phyloP scores from a whole-genome alignment of 768 basidiomycete genomes.

The Mycena metata region DNA sequence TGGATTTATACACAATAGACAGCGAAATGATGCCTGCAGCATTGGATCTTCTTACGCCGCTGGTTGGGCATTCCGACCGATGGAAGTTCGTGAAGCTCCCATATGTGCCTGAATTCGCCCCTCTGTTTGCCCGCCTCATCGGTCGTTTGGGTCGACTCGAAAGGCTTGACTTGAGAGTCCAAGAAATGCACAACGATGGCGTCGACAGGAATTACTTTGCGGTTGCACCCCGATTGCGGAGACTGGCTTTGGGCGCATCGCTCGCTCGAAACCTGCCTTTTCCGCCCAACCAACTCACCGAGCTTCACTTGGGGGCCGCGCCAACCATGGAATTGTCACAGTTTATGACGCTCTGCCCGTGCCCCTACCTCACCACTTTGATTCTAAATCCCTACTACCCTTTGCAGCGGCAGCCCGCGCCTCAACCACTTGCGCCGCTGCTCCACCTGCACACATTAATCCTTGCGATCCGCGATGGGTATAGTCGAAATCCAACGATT shows the following conservation, averaged over 20 bases:
- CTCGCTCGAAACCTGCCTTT: constrained; percentile 21
- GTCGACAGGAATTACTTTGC: constrained; percentile 1
- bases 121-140: constrained; percentile 2
- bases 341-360: constrained; percentile 28
- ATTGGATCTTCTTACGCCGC: not conserved
- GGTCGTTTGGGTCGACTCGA: constrained; percentile 24
- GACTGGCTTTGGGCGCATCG: constrained; percentile 17
- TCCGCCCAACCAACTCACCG: constrained; percentile 20
- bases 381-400: constrained; percentile 24
- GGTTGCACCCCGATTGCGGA: constrained; percentile 16
- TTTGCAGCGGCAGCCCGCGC: not conserved
- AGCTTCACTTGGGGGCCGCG: constrained; percentile 30
- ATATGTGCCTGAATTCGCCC: not conserved
- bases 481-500: constrained; percentile 24
- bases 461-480: constrained; percentile 31
- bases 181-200: not conserved
- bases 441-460: constrained; percentile 24
- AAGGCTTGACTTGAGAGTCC: constrained; percentile 24
- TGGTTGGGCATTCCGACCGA: constrained; percentile 3
- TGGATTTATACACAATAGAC: constrained; percentile 2
- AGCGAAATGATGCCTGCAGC: not conserved
- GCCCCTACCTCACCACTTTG: constrained; percentile 23
- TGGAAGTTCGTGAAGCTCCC: constrained; percentile 18
- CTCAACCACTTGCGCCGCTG: constrained; percentile 8
- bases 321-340: constrained; percentile 21